A percentile compares a stretch with the other conserved stretches of the same genome.
These are phyloP conservation scores for Mycena amicta DNA, from an alignment of 768 basidiomycete genomes.

Conservation along the genomic window DNA sequence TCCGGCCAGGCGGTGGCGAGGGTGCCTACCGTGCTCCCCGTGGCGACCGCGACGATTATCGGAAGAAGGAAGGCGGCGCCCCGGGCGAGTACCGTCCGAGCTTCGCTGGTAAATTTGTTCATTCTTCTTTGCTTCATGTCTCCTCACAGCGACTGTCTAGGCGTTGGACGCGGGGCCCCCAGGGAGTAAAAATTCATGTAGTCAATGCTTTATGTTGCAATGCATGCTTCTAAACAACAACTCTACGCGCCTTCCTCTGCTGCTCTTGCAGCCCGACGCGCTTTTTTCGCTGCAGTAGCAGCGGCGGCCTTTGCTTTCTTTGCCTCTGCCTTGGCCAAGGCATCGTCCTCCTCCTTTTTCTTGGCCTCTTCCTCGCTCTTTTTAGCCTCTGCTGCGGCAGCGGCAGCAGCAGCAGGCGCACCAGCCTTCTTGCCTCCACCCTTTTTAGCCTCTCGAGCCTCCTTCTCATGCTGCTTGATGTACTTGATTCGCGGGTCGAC, in stretches of 20 bases:
- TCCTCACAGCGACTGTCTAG: slow-evolving; percentile 25
- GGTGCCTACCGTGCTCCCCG: slow-evolving; percentile 88
- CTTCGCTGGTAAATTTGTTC: slow-evolving; percentile 48
- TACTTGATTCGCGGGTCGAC: slow-evolving; percentile 95
- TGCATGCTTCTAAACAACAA: neutral
- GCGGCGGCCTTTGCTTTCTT: slow-evolving; percentile 86
- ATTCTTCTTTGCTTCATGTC: neutral
- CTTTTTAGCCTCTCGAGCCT: slow-evolving; percentile 91
- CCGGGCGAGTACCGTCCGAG: slow-evolving; percentile 88
- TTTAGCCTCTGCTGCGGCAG: slow-evolving; percentile 73
- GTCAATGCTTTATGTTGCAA: neutral
- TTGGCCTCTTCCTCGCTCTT: slow-evolving; percentile 73
- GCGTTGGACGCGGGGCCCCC: slow-evolving; percentile 87
- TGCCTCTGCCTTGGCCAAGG: slow-evolving; percentile 58
- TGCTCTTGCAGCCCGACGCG: slow-evolving; percentile 31
- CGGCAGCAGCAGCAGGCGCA: slow-evolving; percentile 44
- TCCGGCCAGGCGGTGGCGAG: slow-evolving; percentile 72
- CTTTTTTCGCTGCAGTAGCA: slow-evolving; percentile 91
- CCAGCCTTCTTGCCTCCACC: slow-evolving; percentile 46
- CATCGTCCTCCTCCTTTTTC: slow-evolving; percentile 81
- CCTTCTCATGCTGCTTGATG: slow-evolving; percentile 96
- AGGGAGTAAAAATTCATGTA: slow-evolving; percentile 50
- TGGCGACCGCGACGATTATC: slow-evolving; percentile 87
- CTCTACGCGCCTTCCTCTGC: slow-evolving; percentile 6
- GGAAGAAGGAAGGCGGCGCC: slow-evolving; percentile 88